A percentile compares a stretch with the other conserved stretches of the same genome.
Evolutionary conservation across 139 green algal genomes (phyloP).

Genomic region (Volvox reticuliferus): DNA sequence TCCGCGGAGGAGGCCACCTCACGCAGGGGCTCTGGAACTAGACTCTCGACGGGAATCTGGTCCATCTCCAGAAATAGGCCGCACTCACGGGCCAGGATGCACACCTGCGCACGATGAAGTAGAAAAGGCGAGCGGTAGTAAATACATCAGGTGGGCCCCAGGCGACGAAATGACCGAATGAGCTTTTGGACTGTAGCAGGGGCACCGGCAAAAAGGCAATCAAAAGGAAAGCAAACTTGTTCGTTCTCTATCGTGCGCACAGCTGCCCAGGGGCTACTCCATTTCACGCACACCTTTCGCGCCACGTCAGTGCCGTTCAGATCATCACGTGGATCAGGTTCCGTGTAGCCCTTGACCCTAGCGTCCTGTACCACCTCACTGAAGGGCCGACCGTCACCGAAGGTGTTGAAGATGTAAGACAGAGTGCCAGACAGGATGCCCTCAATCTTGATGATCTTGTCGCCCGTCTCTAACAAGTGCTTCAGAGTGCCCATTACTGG

Average conservation of each 20-base stretch:
- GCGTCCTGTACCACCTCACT: slow-evolving; percentile 84
- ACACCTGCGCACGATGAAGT: slow-evolving; percentile 7
- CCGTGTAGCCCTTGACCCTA: slow-evolving; percentile 92
- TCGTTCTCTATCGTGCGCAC: no score
- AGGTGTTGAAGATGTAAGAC: slow-evolving; percentile 98
- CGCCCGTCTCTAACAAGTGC: slow-evolving; percentile 89
- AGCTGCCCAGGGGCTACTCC: no score
- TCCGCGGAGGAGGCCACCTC: slow-evolving; percentile 55
- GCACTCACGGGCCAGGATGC: slow-evolving; percentile 90
- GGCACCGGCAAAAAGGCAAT: no score
- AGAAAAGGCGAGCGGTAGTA: neutral
- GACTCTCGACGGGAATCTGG: slow-evolving; percentile 82
- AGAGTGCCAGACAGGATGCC: slow-evolving; percentile 97
- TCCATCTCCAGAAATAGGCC: slow-evolving; percentile 82
- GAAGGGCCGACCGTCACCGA: slow-evolving; percentile 74
- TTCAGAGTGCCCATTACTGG: slow-evolving; percentile 95
- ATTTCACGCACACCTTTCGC: slow-evolving; percentile 77
- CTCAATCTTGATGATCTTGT: slow-evolving; percentile 88
- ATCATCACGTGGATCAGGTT: slow-evolving; percentile 98
- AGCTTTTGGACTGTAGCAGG: no score
- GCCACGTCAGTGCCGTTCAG: slow-evolving; percentile 95
- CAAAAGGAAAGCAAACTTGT: no score
- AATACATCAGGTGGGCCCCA: neutral
- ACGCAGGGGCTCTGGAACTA: slow-evolving; percentile 83
- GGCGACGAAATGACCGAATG: neutral